phyloP scores from a whole-genome alignment of 805 yeast genomes.

The Nakazawaea wyomingensis region DNA sequence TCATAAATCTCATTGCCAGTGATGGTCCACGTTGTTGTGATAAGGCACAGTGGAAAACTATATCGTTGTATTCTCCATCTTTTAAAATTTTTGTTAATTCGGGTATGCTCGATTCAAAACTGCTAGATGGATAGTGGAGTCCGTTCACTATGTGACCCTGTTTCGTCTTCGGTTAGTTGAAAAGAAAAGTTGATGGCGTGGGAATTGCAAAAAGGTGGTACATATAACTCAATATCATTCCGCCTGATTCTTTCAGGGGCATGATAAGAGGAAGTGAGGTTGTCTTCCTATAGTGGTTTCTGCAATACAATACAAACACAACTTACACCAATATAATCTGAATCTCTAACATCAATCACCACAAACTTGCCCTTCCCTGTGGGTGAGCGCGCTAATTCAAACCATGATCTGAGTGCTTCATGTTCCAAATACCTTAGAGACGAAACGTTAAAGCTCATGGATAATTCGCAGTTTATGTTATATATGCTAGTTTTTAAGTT shows the following conservation, averaged over 20 bases:
- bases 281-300: too few relatives aligned
- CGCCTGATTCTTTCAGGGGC: too few relatives aligned
- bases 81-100: constrained; percentile 32
- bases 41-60: constrained; percentile 87
- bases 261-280: too few relatives aligned
- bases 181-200: too few relatives aligned
- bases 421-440: constrained; percentile 45
- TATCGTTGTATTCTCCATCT: constrained; percentile 33
- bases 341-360: constrained; percentile 82
- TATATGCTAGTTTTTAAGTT: too few relatives aligned
- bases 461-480: too few relatives aligned
- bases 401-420: constrained; percentile 40
- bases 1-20: constrained; percentile 60
- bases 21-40: constrained; percentile 92
- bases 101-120: constrained; percentile 34
- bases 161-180: too few relatives aligned
- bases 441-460: constrained; percentile 22
- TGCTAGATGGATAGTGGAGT: constrained; percentile 48
- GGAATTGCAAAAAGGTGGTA: too few relatives aligned
- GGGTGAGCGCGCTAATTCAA: constrained; percentile 30
- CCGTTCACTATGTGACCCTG: constrained; percentile 58
- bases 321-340: constrained; percentile 68
- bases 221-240: too few relatives aligned
- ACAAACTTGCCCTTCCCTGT: constrained; percentile 37
- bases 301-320: too few relatives aligned